A percentile compares a stretch with the other conserved stretches of the same genome.
Evolutionary conservation across 148 eudicot species (phyloP).

Genomic region (Fagopyrum homotropicum): DNA sequence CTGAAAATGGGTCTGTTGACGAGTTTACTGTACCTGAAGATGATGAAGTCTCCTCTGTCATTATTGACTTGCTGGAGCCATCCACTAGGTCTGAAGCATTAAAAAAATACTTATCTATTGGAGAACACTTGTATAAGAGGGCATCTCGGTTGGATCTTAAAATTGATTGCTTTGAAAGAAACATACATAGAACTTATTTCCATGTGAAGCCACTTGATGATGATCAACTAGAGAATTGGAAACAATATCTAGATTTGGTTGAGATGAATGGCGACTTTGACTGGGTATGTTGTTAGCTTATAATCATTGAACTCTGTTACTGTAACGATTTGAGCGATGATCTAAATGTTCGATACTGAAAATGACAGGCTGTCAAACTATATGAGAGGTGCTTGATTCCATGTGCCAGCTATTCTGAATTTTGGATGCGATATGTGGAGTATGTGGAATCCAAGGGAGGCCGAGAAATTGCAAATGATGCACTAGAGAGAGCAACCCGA

Average conservation of each 20-base stretch:
- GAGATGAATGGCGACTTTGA: constrained; percentile 81
- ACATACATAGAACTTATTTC: constrained; percentile 54
- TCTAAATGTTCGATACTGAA: constrained; percentile 4
- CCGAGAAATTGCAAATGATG: constrained; percentile 62
- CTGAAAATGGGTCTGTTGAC: constrained; percentile 25
- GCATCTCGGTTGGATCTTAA: constrained; percentile 53
- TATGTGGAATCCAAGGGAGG: constrained; percentile 77
- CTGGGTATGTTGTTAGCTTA: constrained; percentile 46
- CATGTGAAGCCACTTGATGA: constrained; percentile 65
- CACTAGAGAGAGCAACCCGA: constrained; percentile 63
- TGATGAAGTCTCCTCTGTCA: constrained; percentile 44
- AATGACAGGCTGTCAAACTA: constrained; percentile 64
- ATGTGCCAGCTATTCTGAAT: constrained; percentile 81
- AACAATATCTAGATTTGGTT: constrained; percentile 63
- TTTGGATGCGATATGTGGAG: constrained; percentile 96
- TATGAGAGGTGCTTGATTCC: constrained; percentile 89
- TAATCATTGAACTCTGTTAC: constrained; percentile 1
- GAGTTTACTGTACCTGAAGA: constrained; percentile 23
- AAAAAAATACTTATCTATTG: constrained; percentile 45
- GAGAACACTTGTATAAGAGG: constrained; percentile 45
- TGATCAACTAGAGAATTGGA: constrained; percentile 73
- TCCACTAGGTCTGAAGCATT: constrained; percentile 52
- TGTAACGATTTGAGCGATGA: neutral
- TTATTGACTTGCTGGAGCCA: constrained; percentile 54
- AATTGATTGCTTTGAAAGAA: constrained; percentile 52